A percentile compares a stretch with the other conserved stretches of the same genome.
These are phyloP conservation scores for Capsicum chinense DNA, from an alignment of 257 asterid species.

Conservation along the genomic window DNA sequence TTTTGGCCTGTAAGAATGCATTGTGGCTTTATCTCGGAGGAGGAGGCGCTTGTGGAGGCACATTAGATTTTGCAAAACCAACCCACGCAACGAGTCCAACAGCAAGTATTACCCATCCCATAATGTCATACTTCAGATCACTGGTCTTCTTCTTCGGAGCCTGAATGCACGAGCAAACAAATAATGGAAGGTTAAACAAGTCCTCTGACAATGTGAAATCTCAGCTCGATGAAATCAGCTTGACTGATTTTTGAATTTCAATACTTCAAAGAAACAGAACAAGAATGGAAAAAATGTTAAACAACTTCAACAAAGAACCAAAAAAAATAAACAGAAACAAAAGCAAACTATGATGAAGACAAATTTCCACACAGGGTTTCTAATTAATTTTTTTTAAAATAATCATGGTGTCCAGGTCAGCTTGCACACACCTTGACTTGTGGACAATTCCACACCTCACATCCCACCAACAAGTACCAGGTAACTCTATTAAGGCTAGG, in stretches of 20 bases:
- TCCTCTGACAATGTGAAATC: not conserved
- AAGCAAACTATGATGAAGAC: not conserved
- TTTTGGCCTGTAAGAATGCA: not conserved
- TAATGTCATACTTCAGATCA: constrained; percentile 67
- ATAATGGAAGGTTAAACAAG: constrained; percentile 8
- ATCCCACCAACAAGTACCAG: not conserved
- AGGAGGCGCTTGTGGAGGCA: constrained; percentile 47
- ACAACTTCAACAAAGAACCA: too few species aligned
- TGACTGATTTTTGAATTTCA: not conserved
- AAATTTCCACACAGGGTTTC: not conserved
- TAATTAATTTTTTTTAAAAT: not conserved
- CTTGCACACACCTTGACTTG: not conserved
- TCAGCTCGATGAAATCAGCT: not conserved
- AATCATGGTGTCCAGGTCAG: not conserved
- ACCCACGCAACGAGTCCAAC: constrained; percentile 72
- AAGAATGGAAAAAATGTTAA: not conserved
- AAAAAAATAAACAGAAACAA: not conserved
- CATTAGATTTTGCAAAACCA: constrained; percentile 58
- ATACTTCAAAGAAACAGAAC: constrained; percentile 13
- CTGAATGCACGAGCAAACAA: constrained; percentile 29
- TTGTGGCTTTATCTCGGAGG: constrained; percentile 49
- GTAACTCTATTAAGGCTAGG: not conserved
- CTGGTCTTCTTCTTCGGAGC: constrained; percentile 53
- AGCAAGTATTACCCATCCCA: constrained; percentile 74
- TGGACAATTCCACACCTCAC: not conserved